These are phyloP conservation scores for Gnaphalium uliginosum DNA, from an alignment of 129 eudicot species.

Conservation along the genomic window DNA sequence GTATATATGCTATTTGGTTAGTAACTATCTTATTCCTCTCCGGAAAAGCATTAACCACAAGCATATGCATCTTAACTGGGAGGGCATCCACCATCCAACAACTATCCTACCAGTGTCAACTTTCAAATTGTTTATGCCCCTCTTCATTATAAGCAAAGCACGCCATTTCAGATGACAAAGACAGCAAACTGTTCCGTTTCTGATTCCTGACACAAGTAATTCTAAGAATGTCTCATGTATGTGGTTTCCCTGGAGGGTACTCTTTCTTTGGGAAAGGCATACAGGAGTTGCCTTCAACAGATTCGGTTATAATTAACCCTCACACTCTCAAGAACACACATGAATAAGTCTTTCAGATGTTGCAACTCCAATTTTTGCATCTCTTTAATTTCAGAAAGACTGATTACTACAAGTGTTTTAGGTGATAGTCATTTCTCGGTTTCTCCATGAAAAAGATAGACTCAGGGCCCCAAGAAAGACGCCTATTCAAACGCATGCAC, in stretches of 20 bases:
- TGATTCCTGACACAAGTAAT: background rate
- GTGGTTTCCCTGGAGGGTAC: too few relatives aligned
- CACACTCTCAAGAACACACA: background rate
- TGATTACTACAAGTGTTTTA: background rate
- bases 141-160: background rate
- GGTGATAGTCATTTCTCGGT: background rate
- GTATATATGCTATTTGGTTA: background rate
- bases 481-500: background rate
- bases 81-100: too few relatives aligned
- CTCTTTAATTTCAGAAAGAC: background rate
- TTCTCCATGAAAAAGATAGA: background rate
- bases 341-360: background rate
- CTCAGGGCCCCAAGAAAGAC: too few relatives aligned
- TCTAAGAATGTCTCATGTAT: too few relatives aligned
- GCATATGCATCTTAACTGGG: too few relatives aligned
- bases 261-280: too few relatives aligned
- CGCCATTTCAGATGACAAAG: background rate
- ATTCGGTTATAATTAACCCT: background rate
- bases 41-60: too few relatives aligned
- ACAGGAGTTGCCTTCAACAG: background rate
- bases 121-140: too few relatives aligned
- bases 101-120: too few relatives aligned
- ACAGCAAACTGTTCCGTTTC: background rate
- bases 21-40: too few relatives aligned
- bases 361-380: background rate